Evolutionary conservation across 257 asterid species (phyloP), one percentile per base, ranked within the genome.

Genomic region (Scutellaria baicalensis): DNA sequence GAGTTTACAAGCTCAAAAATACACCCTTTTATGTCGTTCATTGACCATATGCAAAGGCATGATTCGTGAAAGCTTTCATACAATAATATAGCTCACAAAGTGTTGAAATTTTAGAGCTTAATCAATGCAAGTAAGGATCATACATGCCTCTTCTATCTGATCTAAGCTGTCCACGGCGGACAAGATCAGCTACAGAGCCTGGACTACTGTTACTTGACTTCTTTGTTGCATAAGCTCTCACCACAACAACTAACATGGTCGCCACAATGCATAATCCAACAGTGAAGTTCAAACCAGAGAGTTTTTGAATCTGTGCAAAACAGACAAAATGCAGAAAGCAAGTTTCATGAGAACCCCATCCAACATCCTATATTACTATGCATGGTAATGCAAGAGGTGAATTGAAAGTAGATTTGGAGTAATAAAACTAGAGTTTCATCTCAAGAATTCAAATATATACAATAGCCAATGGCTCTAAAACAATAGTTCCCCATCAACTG

Each of bases 121-220:
- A 57, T 44, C 4, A 49, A 65, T 13, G 70, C 42, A 47, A 50
- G 81, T 77, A 72, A 65, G 97, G 78, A 76, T 68, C 98, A 69
- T 93, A 93, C 98, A 93, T 90, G 98, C 96, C 97, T 93, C 98
- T 93, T 90, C 97, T 93, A 88, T 93, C 98, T 31, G 97, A 89
- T 85, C 89, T 85, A 77, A 91, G 77, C 85, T 91, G 98, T 11
- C 97, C 98, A 66, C 97, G 96, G 33, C 96, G 88, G 55, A 93
- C 97, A 76, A 93, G 96, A 78, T 91, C 98, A 80, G 97, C 89
- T 13, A 93, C 97, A 61, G 98, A 84, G 71, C 98, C 97, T 18
- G 90, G 86, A 14, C 73, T 82, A 49, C 77, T 75, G 79, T 77
- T 11, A 59, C 80, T 81, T 47, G 90, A 80, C 69, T 76, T 82